These are phyloP conservation scores for Inosperma sp. DNA, from an alignment of 768 basidiomycete species.

Conservation along the genomic window DNA sequence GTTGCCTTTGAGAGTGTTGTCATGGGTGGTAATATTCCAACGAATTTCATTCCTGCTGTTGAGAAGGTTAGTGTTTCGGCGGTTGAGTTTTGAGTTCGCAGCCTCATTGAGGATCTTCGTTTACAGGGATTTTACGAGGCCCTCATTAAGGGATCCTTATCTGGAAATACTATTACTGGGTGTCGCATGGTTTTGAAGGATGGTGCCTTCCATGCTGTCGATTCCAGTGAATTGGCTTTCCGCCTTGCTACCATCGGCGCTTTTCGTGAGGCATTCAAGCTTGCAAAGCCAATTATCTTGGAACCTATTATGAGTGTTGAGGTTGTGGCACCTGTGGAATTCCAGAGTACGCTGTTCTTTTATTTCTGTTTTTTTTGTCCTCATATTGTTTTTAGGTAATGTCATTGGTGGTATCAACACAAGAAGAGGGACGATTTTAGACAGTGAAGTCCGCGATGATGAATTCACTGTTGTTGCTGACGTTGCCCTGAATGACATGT, in stretches of 20 bases:
- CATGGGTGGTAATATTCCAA: constrained; percentile 89
- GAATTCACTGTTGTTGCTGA: constrained; percentile 92
- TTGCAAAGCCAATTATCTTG: constrained; percentile 74
- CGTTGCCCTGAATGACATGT: constrained; percentile 97
- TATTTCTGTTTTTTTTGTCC: not conserved
- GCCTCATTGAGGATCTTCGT: not conserved
- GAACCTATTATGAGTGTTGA: constrained; percentile 99
- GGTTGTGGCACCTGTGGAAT: constrained; percentile 92
- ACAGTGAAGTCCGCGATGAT: constrained; percentile 95
- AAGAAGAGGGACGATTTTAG: constrained; percentile 88
- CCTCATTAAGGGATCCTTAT: constrained; percentile 81
- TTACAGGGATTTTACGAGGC: constrained; percentile 91
- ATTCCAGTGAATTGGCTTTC: constrained; percentile 97
- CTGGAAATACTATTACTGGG: constrained; percentile 84
- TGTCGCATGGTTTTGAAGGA: constrained; percentile 86
- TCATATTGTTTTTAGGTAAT: constrained; percentile 35
- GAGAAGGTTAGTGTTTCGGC: constrained; percentile 64
- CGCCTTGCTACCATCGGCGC: constrained; percentile 85
- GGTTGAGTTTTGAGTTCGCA: not conserved
- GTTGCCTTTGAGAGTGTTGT: constrained; percentile 80
- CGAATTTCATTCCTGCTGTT: constrained; percentile 88
- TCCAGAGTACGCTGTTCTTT: constrained; percentile 61
- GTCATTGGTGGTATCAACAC: constrained; percentile 95
- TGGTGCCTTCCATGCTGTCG: constrained; percentile 88
- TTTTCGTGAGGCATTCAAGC: constrained; percentile 83